phyloP scores from a whole-genome alignment of 176 grass and related monocot genomes.

The Thalia dealbata region DNA sequence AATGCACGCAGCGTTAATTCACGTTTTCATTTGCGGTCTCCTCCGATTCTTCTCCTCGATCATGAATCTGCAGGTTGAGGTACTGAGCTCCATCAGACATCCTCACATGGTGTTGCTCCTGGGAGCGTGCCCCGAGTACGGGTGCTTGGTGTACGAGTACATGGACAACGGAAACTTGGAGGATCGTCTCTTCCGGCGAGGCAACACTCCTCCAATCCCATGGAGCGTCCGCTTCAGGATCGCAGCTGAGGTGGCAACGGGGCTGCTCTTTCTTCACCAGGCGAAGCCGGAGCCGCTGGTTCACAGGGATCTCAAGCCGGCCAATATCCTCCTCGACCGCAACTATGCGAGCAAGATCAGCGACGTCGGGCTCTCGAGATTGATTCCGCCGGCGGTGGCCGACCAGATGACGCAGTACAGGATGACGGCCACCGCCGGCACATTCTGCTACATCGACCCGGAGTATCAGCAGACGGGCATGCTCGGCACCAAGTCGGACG shows the following conservation, averaged over 20 bases:
- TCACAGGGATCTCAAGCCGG: constrained; percentile 83
- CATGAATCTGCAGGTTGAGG: constrained; percentile 37
- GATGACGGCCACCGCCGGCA: constrained; percentile 79
- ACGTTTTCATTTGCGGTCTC: no score
- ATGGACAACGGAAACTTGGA: constrained; percentile 91
- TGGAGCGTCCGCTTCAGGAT: constrained; percentile 73
- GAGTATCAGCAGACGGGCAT: constrained; percentile 98
- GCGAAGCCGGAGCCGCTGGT: constrained; percentile 85
- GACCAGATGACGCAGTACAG: constrained; percentile 81
- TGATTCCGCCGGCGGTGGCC: constrained; percentile 63
- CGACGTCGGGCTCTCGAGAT: constrained; percentile 74
- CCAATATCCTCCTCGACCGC: constrained; percentile 87
- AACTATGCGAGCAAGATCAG: constrained; percentile 98
- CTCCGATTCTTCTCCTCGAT: no score
- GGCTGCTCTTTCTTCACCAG: constrained; percentile 81
- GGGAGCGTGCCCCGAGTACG: constrained; percentile 77
- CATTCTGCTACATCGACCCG: constrained; percentile 96
- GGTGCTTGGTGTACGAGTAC: constrained; percentile 90
- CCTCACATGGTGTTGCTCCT: constrained; percentile 97
- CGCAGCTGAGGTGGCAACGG: constrained; percentile 62
- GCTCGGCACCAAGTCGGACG: constrained; percentile 76
- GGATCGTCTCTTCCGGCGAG: constrained; percentile 62
- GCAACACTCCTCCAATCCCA: constrained; percentile 46
- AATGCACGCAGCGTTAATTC: no score
- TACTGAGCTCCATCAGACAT: constrained; percentile 84